Base-by-base conservation (phyloP, 2,329 filamentous ascomycete species). In the Aureobasidium subglaciale region DNA sequence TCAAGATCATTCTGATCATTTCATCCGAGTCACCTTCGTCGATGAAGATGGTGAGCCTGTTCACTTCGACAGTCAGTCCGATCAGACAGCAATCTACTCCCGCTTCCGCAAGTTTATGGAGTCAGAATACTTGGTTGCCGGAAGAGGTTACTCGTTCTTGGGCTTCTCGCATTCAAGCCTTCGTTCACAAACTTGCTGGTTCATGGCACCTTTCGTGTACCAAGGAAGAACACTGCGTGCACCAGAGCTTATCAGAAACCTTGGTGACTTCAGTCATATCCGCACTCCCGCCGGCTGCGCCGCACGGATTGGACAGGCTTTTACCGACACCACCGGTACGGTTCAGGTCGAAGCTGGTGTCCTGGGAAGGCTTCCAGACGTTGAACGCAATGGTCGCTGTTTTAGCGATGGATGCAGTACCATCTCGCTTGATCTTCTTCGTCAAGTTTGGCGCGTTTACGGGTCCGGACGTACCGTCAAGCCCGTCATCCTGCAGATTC, bases 391-490 rank as follows among this genome's bases (percentile, higher is more conserved):
- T 10, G 72, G 69, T 0, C 77, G 83, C 4, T 76, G 84, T 0
- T 95, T 93, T 65, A 90, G 86, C 58, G 89, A 93, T 64, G 89
- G 89, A 1, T 85, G 88, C 1, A 89, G 89, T 0, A 89, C 83
- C 0, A 81, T 93, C 5, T 92, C 88, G 0, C 63, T 62, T 10
- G 73, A 73, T 0, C 75, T 89, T 0, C 71, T 86, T 46, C 67
- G 78, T 13, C 75, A 74, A n/a, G 79, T 91, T 2, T 86, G 83
- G 77, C 67, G 71, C 1, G 64, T 70, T 5, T 69, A 87, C 54
- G 77, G 81, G 0, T 66, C 69, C 29, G 71, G 70, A 22, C 73
- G 68, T 24, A 59, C 73, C 32, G 64, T 72, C 0, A 71, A 73
- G 3, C 82, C 87, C 0, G 87, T 85, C 0, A 83, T 82, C 46